Percentiles rank a stretch among this genome's conserved stretches.
These are phyloP conservation scores for Vaccinium macrocarpon DNA, from an alignment of 148 eudicot genomes.

Conservation along the genomic window DNA sequence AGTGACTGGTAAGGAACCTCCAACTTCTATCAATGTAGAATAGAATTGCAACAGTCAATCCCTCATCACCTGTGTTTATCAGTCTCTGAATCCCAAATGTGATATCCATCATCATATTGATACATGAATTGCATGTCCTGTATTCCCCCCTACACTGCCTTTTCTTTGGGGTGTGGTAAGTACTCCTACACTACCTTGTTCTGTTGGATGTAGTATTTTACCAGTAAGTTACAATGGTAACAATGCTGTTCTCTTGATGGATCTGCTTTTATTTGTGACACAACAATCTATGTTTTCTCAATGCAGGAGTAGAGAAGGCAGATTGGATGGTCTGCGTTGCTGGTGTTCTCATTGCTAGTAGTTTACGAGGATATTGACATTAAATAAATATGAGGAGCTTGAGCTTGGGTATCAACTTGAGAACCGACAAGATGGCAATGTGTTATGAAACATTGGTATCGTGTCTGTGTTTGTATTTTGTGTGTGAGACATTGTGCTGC, in stretches of 20 bases:
- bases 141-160: not conserved
- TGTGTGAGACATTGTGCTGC: not conserved
- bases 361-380: not conserved
- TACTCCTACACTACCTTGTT: not conserved
- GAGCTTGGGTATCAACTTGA: slow-evolving; percentile 5
- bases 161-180: no score
- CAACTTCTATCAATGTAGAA: not conserved
- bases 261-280: not conserved
- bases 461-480: slow-evolving; percentile 1
- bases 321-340: not conserved
- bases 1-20: not conserved
- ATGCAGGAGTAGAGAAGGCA: slow-evolving; percentile 20
- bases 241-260: not conserved
- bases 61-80: not conserved
- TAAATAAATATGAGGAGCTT: not conserved
- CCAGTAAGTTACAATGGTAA: not conserved
- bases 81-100: not conserved
- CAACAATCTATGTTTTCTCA: slow-evolving; percentile 1
- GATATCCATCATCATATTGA: not conserved
- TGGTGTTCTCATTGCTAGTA: slow-evolving; percentile 2
- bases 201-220: not conserved
- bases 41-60: not conserved
- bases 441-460: not conserved
- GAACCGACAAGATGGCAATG: not conserved
- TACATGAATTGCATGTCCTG: not conserved